Base-by-base conservation (phyloP, 2,329 filamentous ascomycete genomes). In the Cladorrhinum sp. region DNA sequence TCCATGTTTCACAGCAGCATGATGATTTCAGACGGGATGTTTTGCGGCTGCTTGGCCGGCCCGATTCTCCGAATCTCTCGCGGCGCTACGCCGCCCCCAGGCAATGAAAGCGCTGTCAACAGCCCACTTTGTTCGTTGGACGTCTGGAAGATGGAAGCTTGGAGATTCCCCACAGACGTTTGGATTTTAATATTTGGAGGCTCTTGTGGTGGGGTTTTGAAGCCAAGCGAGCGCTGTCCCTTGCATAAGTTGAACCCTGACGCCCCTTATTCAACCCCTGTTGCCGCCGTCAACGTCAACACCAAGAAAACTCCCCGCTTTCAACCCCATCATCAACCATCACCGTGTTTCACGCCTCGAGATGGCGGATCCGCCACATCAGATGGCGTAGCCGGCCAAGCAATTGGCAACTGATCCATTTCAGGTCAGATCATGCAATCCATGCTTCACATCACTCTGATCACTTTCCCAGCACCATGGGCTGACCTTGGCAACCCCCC, bases 341-440 rank as follows among this genome's bases (percentile, higher is more conserved):
- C 55, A 23, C 55, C 57, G n/a, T 64, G 65, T 67, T 67, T 67
- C 64, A 67, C 55, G 62, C 61, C 36, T 28, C 42, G 21, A 54
- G n/a, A 20, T 18, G 20, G 30, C 39, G 59, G 60, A 50, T 50
- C 54, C 53, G 21, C 46, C 18, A 36, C 55, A 57, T 55, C 58
- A 48, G 51, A 53, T 57, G 57, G 46, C 36, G 54, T 42, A 33
- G 16, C 57, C 14, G 21, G 20, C 42, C 54, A 48, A 8, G 16
- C 55, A 10, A 58, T 30, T 53, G 53, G 54, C 36, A 33, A 39
- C 26, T 20, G 1, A 3, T 24, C 26, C 23, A 14, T 52, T n/a
- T 26, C 6, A 20, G 20, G 36, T 48, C 55, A 28, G 14, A 24
- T 51, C 55, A 64, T 58, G 58, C 18, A 21, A 58, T 55, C 60